Evolutionary conservation across 2,329 filamentous ascomycete species (phyloP).

Genomic region (Fusarium mexicanum): DNA sequence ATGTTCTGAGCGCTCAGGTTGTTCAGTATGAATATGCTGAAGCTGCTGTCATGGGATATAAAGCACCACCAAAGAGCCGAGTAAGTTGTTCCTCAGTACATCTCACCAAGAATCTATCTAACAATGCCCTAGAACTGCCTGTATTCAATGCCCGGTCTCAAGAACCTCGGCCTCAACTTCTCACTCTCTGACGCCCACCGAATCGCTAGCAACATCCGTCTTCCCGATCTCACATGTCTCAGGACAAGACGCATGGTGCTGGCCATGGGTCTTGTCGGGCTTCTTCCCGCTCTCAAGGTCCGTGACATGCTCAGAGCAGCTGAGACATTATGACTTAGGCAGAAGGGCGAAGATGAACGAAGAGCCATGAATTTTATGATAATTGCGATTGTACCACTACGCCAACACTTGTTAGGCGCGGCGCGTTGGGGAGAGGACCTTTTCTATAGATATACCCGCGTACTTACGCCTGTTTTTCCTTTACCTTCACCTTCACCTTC

Average conservation of each 20-base stretch:
- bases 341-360: not conserved
- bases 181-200: slow-evolving; percentile 31
- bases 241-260: slow-evolving; percentile 45
- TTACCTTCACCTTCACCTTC: slow-evolving; percentile 18
- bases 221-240: slow-evolving; percentile 40
- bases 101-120: not conserved
- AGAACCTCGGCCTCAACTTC: slow-evolving; percentile 33
- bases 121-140: slow-evolving; percentile 26
- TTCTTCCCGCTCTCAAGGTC: slow-evolving; percentile 39
- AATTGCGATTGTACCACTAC: slow-evolving; percentile 32
- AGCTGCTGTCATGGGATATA: slow-evolving; percentile 6
- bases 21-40: slow-evolving; percentile 34
- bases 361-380: slow-evolving; percentile 11
- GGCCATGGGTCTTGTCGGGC: slow-evolving; percentile 46
- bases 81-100: slow-evolving; percentile 20
- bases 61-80: slow-evolving; percentile 13
- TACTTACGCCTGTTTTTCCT: slow-evolving; percentile 30
- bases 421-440: slow-evolving; percentile 34
- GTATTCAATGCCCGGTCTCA: slow-evolving; percentile 30
- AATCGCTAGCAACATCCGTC: slow-evolving; percentile 29
- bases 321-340: slow-evolving; percentile 40
- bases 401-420: slow-evolving; percentile 3
- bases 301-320: slow-evolving; percentile 29
- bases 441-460: slow-evolving; percentile 44
- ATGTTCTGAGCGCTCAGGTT: slow-evolving; percentile 45